Evolutionary conservation across 805 yeast genomes (phyloP).

Genomic region (Myxozyma neotropica): DNA sequence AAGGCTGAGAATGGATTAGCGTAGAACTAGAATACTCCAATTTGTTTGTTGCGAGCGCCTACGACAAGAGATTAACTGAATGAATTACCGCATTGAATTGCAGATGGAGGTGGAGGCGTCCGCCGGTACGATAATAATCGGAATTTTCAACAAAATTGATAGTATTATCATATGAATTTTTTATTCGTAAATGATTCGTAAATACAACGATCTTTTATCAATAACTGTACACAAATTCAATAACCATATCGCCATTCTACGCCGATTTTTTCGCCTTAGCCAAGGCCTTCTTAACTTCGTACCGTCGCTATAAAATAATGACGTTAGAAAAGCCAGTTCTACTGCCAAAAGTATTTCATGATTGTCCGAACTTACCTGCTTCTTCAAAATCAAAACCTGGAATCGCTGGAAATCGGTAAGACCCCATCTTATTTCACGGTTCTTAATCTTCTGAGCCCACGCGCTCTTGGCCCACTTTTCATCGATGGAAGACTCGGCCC

Average conservation of each 20-base stretch:
- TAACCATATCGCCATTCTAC: constrained; percentile 14
- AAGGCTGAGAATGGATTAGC: neutral
- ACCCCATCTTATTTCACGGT: constrained; percentile 88
- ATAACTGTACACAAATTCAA: constrained; percentile 26
- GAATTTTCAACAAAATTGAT: neutral
- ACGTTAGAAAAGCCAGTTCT: too few species aligned
- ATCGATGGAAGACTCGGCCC: constrained; percentile 86
- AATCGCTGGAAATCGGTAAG: constrained; percentile 98
- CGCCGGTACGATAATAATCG: too few species aligned
- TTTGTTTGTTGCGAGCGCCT: neutral
- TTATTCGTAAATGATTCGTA: constrained; percentile 10
- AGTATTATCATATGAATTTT: neutral
- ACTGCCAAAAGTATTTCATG: too few species aligned
- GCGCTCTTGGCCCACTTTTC: constrained; percentile 90
- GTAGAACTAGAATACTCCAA: too few species aligned
- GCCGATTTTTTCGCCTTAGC: constrained; percentile 69
- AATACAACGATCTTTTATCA: constrained; percentile 14
- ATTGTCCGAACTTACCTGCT: constrained; percentile 76
- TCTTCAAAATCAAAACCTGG: constrained; percentile 97
- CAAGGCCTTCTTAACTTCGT: constrained; percentile 91
- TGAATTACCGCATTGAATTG: neutral
- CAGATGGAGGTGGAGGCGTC: too few species aligned
- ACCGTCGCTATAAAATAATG: constrained; percentile 57
- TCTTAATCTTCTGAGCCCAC: constrained; percentile 98
- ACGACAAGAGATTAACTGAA: neutral